Evolutionary conservation across 768 basidiomycete species (phyloP).

Genomic region (Termitomyces sp.): DNA sequence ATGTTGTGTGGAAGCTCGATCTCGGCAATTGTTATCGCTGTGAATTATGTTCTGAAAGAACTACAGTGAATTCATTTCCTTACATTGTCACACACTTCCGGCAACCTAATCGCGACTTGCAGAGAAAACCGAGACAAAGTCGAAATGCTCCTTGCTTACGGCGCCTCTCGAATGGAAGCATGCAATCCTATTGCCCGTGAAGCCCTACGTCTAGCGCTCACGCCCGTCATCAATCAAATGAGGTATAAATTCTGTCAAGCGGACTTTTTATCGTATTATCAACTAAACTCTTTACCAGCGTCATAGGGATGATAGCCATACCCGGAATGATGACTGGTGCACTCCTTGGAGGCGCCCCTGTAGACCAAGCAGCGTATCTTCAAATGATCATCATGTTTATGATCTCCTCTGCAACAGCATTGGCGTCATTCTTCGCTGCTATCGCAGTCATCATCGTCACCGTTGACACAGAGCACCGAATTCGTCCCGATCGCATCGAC

Average conservation of each 20-base stretch:
- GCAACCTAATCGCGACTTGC: not conserved
- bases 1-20: conserved; percentile 86
- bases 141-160: conserved; percentile 83
- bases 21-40: conserved; percentile 68
- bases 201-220: conserved; percentile 74
- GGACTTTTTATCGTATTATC: not conserved
- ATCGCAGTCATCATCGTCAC: conserved; percentile 57
- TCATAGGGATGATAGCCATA: conserved; percentile 75
- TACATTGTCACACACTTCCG: not conserved
- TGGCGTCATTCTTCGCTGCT: conserved; percentile 66
- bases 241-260: conserved; percentile 39
- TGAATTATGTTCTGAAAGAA: conserved; percentile 72
- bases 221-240: conserved; percentile 85
- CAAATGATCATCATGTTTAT: conserved; percentile 97
- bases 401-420: conserved; percentile 75
- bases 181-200: conserved; percentile 76
- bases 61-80: conserved; percentile 49
- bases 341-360: conserved; percentile 80
- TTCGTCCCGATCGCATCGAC: conserved; percentile 63
- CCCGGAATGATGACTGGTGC: conserved; percentile 94
- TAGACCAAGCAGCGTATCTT: conserved; percentile 79
- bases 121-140: conserved; percentile 85
- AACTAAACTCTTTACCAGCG: conserved; percentile 33
- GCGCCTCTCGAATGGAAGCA: conserved; percentile 81
- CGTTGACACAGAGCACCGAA: conserved; percentile 65